These are phyloP conservation scores for Orbilia brochopaga DNA, from an alignment of 2,329 filamentous ascomycete species.

Conservation along the genomic window DNA sequence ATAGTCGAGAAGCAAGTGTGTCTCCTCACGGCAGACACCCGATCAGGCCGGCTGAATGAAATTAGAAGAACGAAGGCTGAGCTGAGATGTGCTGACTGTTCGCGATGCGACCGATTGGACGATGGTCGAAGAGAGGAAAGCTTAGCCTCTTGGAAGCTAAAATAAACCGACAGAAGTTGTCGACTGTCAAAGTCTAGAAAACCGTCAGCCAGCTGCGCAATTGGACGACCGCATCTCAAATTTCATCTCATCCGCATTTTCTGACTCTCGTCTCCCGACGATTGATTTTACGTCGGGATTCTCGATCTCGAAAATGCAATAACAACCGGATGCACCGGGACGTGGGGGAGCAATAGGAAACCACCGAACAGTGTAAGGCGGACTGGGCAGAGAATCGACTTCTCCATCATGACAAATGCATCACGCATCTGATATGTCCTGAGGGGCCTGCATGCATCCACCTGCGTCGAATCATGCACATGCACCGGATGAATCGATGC, in stretches of 20 bases:
- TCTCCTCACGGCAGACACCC: background rate
- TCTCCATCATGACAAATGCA: too few relatives aligned
- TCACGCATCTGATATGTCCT: too few relatives aligned
- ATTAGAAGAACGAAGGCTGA: background rate
- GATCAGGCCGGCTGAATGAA: constrained; percentile 50
- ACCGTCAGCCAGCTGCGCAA: background rate
- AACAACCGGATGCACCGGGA: background rate
- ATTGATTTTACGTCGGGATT: background rate
- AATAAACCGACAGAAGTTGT: too few relatives aligned
- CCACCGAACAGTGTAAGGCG: too few relatives aligned
- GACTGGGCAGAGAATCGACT: too few relatives aligned
- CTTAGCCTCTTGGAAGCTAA: too few relatives aligned
- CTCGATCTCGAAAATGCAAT: background rate
- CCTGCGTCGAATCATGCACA: too few relatives aligned
- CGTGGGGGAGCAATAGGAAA: too few relatives aligned
- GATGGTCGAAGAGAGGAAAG: background rate
- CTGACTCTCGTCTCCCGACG: background rate
- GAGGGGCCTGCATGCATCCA: background rate
- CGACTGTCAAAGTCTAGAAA: too few relatives aligned
- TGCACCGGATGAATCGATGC: background rate
- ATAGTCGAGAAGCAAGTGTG: constrained; percentile 27
- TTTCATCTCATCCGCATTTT: background rate
- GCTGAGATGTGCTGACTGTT: background rate
- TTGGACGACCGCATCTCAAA: background rate
- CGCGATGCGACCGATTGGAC: background rate